Evolutionary conservation across 208 protist species (phyloP).

Genomic region (Trypanosoma vivax): DNA sequence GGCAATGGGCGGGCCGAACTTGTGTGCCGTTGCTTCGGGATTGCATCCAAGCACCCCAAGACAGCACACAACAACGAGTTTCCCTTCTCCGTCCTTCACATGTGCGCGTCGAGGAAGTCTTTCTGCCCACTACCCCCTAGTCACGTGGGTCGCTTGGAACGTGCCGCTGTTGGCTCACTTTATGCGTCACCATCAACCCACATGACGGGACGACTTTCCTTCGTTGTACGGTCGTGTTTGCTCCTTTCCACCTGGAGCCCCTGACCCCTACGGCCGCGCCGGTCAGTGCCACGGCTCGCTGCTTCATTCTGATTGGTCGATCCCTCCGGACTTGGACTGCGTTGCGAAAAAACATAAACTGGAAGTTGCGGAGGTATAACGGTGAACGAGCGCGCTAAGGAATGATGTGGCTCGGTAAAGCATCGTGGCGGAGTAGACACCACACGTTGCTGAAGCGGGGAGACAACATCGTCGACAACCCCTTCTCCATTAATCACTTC

Average conservation of each 20-base stretch:
- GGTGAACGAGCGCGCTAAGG: constrained; percentile 1
- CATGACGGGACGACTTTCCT: too few relatives aligned
- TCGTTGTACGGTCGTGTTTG: not conserved
- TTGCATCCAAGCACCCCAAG: too few relatives aligned
- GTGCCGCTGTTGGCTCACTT: too few relatives aligned
- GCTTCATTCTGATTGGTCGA: constrained; percentile 28
- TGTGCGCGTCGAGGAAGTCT: too few relatives aligned
- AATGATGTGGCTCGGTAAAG: not conserved
- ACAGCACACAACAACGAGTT: too few relatives aligned
- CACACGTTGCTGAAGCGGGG: constrained; percentile 15
- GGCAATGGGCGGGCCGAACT: too few relatives aligned
- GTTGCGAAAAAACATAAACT: constrained; percentile 63
- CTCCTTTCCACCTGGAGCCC: not conserved
- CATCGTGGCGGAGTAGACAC: constrained; percentile 1
- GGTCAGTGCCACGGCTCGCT: not conserved
- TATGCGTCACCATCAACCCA: too few relatives aligned
- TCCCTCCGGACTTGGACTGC: constrained; percentile 44
- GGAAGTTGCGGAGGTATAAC: constrained; percentile 35
- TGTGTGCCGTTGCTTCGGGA: too few relatives aligned
- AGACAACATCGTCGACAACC: constrained; percentile 14
- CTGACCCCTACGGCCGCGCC: not conserved
- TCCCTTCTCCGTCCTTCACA: too few relatives aligned
- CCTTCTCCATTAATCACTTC: not conserved
- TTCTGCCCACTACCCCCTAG: too few relatives aligned
- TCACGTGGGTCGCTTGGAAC: too few relatives aligned